These are phyloP conservation scores for Backusella parvicylindrica DNA, from an alignment of 192 early-diverging fungal genomes.

Conservation along the genomic window DNA sequence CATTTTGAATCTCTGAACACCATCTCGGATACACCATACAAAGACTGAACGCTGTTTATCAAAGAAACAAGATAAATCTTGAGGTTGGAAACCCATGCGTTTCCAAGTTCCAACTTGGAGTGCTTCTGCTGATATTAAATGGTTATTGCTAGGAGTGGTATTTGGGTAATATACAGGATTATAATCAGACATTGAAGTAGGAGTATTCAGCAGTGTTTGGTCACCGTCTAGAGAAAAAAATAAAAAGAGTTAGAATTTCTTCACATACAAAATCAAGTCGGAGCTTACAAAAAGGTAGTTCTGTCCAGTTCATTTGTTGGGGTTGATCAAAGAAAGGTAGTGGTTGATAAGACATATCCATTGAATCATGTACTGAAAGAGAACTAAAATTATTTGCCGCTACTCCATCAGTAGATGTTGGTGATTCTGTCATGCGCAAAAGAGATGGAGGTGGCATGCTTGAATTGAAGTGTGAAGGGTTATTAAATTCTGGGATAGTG, in stretches of 20 bases:
- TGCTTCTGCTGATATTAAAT: constrained; percentile 45
- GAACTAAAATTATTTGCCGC: neutral
- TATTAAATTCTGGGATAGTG: neutral
- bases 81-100: constrained; percentile 50
- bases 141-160: neutral
- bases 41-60: constrained; percentile 39
- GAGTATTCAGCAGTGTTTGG: neutral
- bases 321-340: neutral
- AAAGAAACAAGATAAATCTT: constrained; percentile 54
- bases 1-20: constrained; percentile 43
- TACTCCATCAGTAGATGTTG: neutral
- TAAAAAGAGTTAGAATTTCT: neutral
- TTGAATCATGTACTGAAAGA: neutral
- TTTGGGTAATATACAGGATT: neutral
- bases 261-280: neutral
- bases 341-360: neutral
- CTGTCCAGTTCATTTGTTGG: neutral
- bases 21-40: constrained; percentile 60
- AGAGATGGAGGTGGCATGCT: neutral
- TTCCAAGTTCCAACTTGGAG: constrained; percentile 62
- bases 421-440: neutral
- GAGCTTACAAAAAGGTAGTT: neutral
- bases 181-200: neutral
- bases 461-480: neutral
- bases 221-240: neutral